Evolutionary conservation across 1,284 basidiomycete species (phyloP).

Genomic region (Papiliotrema fonsecae): DNA sequence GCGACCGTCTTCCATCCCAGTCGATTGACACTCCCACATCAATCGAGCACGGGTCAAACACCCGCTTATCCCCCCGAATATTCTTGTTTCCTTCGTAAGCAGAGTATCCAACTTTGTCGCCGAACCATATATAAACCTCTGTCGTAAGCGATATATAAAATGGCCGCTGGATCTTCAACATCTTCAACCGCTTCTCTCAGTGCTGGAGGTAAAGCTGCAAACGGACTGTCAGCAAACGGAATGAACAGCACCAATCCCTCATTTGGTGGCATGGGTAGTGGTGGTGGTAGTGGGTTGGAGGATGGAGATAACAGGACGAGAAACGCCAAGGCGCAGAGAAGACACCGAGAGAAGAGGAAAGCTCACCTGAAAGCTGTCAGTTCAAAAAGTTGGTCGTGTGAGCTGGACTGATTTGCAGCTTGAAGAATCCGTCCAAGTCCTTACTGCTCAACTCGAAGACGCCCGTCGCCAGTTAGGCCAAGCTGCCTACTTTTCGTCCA

Average conservation of each 20-base stretch:
- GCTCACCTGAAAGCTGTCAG: constrained; percentile 82
- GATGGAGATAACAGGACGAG: constrained; percentile 50
- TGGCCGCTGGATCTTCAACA: too few relatives aligned
- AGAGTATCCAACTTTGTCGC: too few relatives aligned
- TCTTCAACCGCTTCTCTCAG: too few relatives aligned
- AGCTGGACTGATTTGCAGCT: constrained; percentile 18
- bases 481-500: constrained; percentile 18
- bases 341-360: constrained; percentile 86
- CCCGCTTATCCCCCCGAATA: too few relatives aligned
- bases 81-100: too few relatives aligned
- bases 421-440: constrained; percentile 36
- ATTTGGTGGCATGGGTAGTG: not conserved
- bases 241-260: not conserved
- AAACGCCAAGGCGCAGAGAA: constrained; percentile 81
- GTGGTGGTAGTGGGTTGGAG: constrained; percentile 5
- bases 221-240: not conserved
- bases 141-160: too few relatives aligned
- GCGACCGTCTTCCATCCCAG: too few relatives aligned
- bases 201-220: not conserved
- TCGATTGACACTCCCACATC: too few relatives aligned
- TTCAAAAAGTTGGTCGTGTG: not conserved
- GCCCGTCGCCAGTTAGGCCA: constrained; percentile 38
- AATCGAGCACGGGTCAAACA: too few relatives aligned
- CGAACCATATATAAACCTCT: too few relatives aligned
- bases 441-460: constrained; percentile 39